These are phyloP conservation scores for Cladophialophora immunda DNA, from an alignment of 2,329 filamentous ascomycete genomes.

Conservation along the genomic window DNA sequence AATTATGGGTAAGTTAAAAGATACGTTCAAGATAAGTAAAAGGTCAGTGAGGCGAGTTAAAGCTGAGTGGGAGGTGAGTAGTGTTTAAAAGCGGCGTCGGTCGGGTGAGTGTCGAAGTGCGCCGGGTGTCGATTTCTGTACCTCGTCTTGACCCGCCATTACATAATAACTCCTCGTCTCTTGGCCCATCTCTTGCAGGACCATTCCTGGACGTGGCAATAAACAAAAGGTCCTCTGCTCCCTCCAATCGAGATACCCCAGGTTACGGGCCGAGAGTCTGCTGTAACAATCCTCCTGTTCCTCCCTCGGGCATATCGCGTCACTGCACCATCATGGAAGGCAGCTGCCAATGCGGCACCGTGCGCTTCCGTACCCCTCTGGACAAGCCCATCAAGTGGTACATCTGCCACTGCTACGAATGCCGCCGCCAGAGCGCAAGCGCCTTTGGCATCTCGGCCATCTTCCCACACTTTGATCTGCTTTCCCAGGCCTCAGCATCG, in stretches of 20 bases:
- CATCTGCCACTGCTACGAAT: slow-evolving; percentile 75
- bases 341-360: slow-evolving; percentile 70
- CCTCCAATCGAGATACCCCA: not conserved
- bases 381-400: slow-evolving; percentile 70
- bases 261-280: not conserved
- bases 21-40: no score
- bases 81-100: no score
- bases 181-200: not conserved
- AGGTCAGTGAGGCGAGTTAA: no score
- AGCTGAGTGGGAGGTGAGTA: no score
- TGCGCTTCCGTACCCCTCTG: slow-evolving; percentile 69
- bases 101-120: no score
- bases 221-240: not conserved
- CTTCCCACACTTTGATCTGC: slow-evolving; percentile 71
- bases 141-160: no score
- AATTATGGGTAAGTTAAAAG: no score
- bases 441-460: slow-evolving; percentile 75
- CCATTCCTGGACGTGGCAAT: not conserved
- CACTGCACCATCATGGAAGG: slow-evolving; percentile 59
- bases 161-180: not conserved
- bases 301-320: not conserved
- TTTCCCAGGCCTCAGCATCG: slow-evolving; percentile 41
- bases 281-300: not conserved
- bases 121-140: no score
- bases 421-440: slow-evolving; percentile 70